Conservation (phyloP, 73 alveolate species). For the Breviolum minutum region DNA sequence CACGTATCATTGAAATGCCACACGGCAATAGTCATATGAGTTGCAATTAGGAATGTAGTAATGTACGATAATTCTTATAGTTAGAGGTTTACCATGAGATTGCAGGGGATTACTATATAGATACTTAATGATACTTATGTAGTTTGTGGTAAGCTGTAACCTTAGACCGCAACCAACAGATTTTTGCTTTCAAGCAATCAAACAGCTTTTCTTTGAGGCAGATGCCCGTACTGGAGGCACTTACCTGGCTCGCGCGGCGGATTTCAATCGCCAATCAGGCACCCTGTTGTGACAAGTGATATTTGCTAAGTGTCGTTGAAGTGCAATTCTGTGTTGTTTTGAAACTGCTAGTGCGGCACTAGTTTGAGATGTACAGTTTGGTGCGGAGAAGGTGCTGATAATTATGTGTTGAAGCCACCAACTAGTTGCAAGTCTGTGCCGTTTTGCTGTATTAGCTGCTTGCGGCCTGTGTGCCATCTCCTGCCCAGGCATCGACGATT, state of each 20-base stretch:
- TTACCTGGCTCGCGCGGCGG: conserved; percentile 85
- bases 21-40: no score
- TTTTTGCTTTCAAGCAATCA: no score
- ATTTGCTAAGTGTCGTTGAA: background rate
- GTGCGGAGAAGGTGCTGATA: background rate
- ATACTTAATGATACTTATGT: no score
- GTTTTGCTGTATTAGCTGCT: background rate
- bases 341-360: background rate
- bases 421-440: background rate
- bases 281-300: background rate
- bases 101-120: no score
- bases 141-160: no score
- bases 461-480: background rate
- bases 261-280: conserved; percentile 80
- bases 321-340: no score
- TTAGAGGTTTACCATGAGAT: no score
- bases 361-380: background rate
- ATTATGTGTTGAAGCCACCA: background rate
- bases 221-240: conserved; percentile 85
- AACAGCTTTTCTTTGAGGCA: background rate
- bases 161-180: no score
- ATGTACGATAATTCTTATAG: no score
- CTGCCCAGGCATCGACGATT: conserved; percentile 70
- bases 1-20: no score
- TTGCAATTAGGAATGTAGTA: no score